phyloP scores from a whole-genome alignment of 1,284 basidiomycete genomes.

The Papiliotrema terrestris region DNA sequence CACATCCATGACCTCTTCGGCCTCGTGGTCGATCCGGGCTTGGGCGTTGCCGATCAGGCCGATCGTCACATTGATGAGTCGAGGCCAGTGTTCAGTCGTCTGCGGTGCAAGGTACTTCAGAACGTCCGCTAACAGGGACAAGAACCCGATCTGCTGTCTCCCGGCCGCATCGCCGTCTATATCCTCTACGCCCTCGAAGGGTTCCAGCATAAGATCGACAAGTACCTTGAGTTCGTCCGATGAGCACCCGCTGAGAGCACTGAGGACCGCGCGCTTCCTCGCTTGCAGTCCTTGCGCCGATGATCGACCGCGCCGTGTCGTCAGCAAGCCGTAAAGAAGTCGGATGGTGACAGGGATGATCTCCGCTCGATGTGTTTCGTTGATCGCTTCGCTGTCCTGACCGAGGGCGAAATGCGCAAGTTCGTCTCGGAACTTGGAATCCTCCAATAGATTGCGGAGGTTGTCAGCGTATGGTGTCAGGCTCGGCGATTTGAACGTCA shows the following conservation, averaged over 20 bases:
- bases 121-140: conserved; percentile 79
- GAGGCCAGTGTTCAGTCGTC: conserved; percentile 66
- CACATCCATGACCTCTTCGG: conserved; percentile 34
- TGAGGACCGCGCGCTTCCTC: conserved; percentile 71
- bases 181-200: conserved; percentile 51
- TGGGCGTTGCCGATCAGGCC: conserved; percentile 67
- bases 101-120: conserved; percentile 73
- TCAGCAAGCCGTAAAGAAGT: conserved; percentile 84
- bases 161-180: conserved; percentile 45
- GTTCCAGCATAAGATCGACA: conserved; percentile 85
- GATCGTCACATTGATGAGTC: conserved; percentile 65
- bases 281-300: conserved; percentile 62
- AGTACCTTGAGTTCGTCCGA: conserved; percentile 72
- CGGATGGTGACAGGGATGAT: conserved; percentile 73
- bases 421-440: conserved; percentile 83
- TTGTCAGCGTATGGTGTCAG: conserved; percentile 66
- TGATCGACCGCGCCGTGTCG: conserved; percentile 70
- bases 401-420: conserved; percentile 69
- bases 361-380: conserved; percentile 61
- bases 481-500: conserved; percentile 75
- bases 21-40: conserved; percentile 51
- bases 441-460: conserved; percentile 72
- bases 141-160: conserved; percentile 77
- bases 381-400: conserved; percentile 54
- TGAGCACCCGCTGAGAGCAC: conserved; percentile 65